phyloP scores from a whole-genome alignment of 306 rosid species.

The Gastrolobium bilobum region DNA sequence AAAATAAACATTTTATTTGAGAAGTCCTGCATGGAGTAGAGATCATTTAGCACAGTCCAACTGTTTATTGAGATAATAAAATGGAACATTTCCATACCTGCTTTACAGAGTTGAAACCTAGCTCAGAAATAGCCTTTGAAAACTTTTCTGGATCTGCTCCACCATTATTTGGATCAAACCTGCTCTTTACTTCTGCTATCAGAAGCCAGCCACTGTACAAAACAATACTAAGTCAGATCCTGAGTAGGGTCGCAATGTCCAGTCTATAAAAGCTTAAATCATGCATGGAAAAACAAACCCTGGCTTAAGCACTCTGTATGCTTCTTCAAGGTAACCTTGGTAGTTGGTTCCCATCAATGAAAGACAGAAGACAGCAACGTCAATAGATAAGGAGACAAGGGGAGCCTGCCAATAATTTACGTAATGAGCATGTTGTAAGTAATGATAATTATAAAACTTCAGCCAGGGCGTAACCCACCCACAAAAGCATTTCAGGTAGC shows the following conservation, averaged over 20 bases:
- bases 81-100: conserved; percentile 57
- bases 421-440: conserved; percentile 31
- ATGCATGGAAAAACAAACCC: conserved; percentile 52
- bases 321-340: conserved; percentile 76
- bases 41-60: conserved; percentile 52
- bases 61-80: neutral
- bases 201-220: conserved; percentile 84
- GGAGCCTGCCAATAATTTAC: conserved; percentile 70
- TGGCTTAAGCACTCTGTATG: conserved; percentile 83
- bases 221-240: conserved; percentile 46
- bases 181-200: conserved; percentile 96
- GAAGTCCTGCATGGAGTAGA: conserved; percentile 72
- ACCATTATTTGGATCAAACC: conserved; percentile 86
- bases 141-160: conserved; percentile 90
- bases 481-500: neutral
- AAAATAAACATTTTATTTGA: conserved; percentile 91
- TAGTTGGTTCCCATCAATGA: conserved; percentile 96
- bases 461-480: neutral
- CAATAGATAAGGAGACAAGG: conserved; percentile 69
- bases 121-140: conserved; percentile 70
- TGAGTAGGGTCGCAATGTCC: conserved; percentile 9
- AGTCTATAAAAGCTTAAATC: neutral
- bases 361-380: conserved; percentile 89
- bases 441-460: conserved; percentile 10
- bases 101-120: conserved; percentile 71